Evolutionary conservation across 345 rosid genomes (phyloP), one percentile per base, ranked within the genome.

Genomic region (Firmiana major): DNA sequence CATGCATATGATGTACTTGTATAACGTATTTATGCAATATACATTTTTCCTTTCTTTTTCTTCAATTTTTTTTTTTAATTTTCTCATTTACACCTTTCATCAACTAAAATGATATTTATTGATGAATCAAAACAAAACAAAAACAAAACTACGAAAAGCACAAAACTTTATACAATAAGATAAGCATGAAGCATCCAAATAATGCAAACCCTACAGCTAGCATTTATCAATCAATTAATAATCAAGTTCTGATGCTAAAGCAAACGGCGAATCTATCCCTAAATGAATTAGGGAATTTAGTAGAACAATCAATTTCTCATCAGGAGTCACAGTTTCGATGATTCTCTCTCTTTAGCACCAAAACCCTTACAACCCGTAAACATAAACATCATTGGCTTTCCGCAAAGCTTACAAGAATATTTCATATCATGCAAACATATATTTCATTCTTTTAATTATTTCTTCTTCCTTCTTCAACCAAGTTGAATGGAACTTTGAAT

Each of bases 331-430:
- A 38, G 45, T 69, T 48, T 34, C 22, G 21, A 55, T 57, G 49
- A 73, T 73, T 69, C 58, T 55, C 28, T 40, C 1, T 54, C 51
- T 40, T 36, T 24, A 38, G n/a, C 4, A 42, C 54, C 54, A 74
- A 60, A 43, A 60, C 77, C 77, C 68, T 60, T 26, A 45, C 58
- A 19, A 43, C 66, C 58, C 77, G 77, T 60, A 74, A 74, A 60
- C 17, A 43, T 59, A 59, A 43, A 62, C 68, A 59, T 74, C 77
- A 16, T 28, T 7, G 10, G 7, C 77, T 74, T 60, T 74, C 77
- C 77, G 43, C 68, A 74, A 74, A 74, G 66, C 57, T 60, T 17
- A 68, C 21, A 13, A 73, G 76, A 73, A 59, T 57, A 45, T 73
- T 73, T 73, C 49, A 54, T 54, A 31, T 72, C 62, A 57, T 21